Conservation (phyloP, 768 basidiomycete species). For the Leucocoprinus sp. region DNA sequence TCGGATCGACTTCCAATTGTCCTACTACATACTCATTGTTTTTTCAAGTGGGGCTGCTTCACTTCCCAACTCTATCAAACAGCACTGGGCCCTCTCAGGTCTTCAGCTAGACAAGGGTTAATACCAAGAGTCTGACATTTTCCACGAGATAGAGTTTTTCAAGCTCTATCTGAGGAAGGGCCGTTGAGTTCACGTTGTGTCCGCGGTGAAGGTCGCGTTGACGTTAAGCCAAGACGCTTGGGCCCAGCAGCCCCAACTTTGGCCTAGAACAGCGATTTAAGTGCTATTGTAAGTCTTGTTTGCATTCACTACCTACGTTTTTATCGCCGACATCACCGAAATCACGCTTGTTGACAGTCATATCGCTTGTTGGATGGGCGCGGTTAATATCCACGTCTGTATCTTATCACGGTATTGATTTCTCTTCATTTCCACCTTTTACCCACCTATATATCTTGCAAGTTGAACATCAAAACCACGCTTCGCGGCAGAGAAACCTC, state of each 20-base stretch:
- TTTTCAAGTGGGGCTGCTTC: neutral
- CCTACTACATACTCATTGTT: neutral
- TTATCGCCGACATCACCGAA: neutral
- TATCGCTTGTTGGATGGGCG: conserved; percentile 4
- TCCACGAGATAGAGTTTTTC: neutral
- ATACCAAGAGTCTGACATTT: neutral
- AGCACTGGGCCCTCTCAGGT: neutral
- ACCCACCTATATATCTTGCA: neutral
- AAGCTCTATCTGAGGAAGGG: neutral
- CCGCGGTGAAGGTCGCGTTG: conserved; percentile 6
- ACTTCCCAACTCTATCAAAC: neutral
- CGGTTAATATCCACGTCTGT: neutral
- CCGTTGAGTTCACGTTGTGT: neutral
- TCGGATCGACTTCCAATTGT: neutral
- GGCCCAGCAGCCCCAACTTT: conserved; percentile 1
- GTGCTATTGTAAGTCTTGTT: neutral
- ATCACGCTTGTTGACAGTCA: neutral
- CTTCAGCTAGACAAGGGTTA: neutral
- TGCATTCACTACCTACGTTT: neutral
- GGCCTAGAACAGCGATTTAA: conserved; percentile 6
- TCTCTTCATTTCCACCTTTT: conserved; percentile 3
- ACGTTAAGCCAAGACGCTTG: conserved; percentile 7
- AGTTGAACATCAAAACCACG: neutral
- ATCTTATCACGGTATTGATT: neutral
- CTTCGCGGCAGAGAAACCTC: conserved; percentile 5